Percentiles rank a stretch among this genome's conserved stretches.
These are phyloP conservation scores for Dichomitus squalens DNA, from an alignment of 1,284 basidiomycete species.

Conservation along the genomic window DNA sequence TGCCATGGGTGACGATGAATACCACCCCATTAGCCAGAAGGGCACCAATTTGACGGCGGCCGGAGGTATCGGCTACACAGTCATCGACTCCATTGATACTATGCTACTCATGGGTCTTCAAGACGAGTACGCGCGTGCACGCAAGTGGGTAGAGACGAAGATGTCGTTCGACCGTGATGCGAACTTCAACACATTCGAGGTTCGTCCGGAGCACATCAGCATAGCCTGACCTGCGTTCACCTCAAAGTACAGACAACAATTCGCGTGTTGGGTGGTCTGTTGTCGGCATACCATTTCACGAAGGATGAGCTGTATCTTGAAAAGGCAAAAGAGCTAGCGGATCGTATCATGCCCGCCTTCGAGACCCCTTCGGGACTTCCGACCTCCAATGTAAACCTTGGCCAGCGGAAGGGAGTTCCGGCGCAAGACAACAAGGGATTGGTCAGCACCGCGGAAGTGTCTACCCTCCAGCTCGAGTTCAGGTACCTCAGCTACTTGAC, in stretches of 20 bases:
- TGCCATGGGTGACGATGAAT: constrained; percentile 89
- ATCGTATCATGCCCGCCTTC: constrained; percentile 86
- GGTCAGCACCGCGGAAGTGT: constrained; percentile 83
- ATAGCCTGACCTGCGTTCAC: background rate
- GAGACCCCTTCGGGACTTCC: constrained; percentile 84
- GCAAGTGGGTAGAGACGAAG: constrained; percentile 74
- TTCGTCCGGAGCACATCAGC: constrained; percentile 36
- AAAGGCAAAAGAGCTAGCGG: constrained; percentile 79
- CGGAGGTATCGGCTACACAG: constrained; percentile 85
- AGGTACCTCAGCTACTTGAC: constrained; percentile 86
- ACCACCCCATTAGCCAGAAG: constrained; percentile 76
- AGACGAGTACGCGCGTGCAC: constrained; percentile 78
- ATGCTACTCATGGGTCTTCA: constrained; percentile 85
- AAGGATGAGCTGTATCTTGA: constrained; percentile 72
- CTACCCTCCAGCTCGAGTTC: constrained; percentile 88
- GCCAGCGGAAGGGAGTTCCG: constrained; percentile 60
- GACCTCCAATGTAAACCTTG: constrained; percentile 78
- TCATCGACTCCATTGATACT: constrained; percentile 84
- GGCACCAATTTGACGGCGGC: constrained; percentile 77
- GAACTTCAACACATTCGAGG: constrained; percentile 91
- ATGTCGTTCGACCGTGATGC: constrained; percentile 82
- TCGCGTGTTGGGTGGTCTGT: constrained; percentile 79
- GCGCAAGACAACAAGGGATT: constrained; percentile 68
- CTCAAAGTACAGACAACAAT: constrained; percentile 65
- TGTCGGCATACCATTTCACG: constrained; percentile 82